Evolutionary conservation across 2,329 filamentous ascomycete species (phyloP).

Genomic region (Phoma sp.): DNA sequence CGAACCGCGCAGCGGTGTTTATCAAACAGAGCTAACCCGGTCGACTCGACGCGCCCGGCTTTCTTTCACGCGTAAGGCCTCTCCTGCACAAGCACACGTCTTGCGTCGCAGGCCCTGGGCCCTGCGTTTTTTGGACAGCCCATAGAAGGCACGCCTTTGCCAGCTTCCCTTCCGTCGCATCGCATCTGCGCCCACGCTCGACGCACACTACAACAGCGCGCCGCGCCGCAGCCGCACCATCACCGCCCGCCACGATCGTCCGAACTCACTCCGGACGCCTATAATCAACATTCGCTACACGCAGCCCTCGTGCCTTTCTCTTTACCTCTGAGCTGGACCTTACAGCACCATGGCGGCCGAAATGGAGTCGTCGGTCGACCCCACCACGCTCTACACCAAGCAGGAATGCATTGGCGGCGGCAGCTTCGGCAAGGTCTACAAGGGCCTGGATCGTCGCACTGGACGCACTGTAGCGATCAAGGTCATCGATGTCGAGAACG

Average conservation of each 20-base stretch:
- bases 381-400: slow-evolving; percentile 90
- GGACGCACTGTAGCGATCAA: slow-evolving; percentile 97
- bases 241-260: neutral
- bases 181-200: neutral
- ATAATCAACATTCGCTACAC: neutral
- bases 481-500: slow-evolving; percentile 97
- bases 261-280: neutral
- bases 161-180: neutral
- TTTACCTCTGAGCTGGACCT: neutral
- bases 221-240: neutral
- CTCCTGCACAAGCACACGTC: too few species aligned
- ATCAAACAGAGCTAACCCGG: neutral
- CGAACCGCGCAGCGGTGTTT: neutral
- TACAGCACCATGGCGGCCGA: slow-evolving; percentile 33
- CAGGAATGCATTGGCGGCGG: slow-evolving; percentile 77
- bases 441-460: slow-evolving; percentile 93
- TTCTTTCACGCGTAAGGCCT: too few species aligned
- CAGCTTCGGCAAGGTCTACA: slow-evolving; percentile 98
- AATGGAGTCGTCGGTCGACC: slow-evolving; percentile 68
- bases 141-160: too few species aligned
- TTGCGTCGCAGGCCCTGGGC: neutral
- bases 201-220: neutral
- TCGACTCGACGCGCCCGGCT: too few species aligned
- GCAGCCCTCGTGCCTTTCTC: neutral
- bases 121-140: neutral